phyloP scores from a whole-genome alignment of 371 early-diverging fungal genomes.

The Lichtheimia ramosa region DNA sequence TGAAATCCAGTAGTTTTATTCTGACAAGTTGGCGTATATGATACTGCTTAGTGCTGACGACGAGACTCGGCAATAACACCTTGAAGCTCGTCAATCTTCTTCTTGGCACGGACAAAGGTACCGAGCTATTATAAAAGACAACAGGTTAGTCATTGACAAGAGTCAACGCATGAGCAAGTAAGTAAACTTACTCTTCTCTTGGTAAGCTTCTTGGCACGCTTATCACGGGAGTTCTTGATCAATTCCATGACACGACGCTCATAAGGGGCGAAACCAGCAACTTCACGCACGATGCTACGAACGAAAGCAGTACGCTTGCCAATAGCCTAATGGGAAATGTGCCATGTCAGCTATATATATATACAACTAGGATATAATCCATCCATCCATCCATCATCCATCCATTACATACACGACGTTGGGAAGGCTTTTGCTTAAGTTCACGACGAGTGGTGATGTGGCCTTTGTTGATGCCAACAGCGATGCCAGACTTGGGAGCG shows the following conservation, averaged over 20 bases:
- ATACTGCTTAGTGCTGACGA: constrained; percentile 51
- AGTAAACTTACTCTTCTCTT: constrained; percentile 82
- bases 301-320: constrained; percentile 91
- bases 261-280: constrained; percentile 97
- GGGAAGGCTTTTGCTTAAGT: constrained; percentile 76
- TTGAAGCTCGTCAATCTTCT: constrained; percentile 97
- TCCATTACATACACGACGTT: constrained; percentile 77
- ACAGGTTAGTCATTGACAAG: too few species aligned
- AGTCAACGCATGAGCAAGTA: too few species aligned
- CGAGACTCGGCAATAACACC: constrained; percentile 95
- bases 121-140: constrained; percentile 70
- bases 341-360: neutral
- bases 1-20: too few species aligned
- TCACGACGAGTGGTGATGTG: constrained; percentile 85
- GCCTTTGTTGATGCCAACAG: constrained; percentile 81
- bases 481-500: constrained; percentile 68
- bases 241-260: constrained; percentile 99
- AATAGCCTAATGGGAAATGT: constrained; percentile 47
- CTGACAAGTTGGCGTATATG: too few species aligned
- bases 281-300: constrained; percentile 94
- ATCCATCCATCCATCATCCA: constrained; percentile 37
- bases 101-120: constrained; percentile 96
- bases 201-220: constrained; percentile 98
- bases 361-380: constrained; percentile 6
- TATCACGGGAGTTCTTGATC: constrained; percentile 99